Evolutionary conservation across 768 basidiomycete species (phyloP).

Genomic region (Dioszegia aurantiaca): DNA sequence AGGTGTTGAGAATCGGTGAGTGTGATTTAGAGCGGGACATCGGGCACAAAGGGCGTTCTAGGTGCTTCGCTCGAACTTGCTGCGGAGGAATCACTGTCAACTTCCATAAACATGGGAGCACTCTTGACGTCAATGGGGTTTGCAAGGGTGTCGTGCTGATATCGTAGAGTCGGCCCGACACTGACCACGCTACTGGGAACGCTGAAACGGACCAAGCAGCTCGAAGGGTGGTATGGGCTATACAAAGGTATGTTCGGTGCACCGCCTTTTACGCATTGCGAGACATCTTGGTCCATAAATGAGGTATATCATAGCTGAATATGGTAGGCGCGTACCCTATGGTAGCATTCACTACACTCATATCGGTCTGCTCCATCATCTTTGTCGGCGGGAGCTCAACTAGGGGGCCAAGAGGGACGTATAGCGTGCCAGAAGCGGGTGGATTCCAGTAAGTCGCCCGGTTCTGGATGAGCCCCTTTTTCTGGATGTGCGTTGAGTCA

Average conservation of each 20-base stretch:
- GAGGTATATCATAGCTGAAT: background rate
- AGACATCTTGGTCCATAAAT: too few relatives aligned
- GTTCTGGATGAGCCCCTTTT: background rate
- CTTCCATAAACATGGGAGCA: too few relatives aligned
- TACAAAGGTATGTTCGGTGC: constrained; percentile 44
- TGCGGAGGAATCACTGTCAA: too few relatives aligned
- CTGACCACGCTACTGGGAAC: constrained; percentile 45
- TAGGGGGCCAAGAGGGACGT: constrained; percentile 47
- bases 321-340: constrained; percentile 44
- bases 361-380: constrained; percentile 49
- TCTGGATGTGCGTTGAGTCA: too few relatives aligned
- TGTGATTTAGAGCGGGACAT: background rate
- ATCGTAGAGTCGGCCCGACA: constrained; percentile 48
- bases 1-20: constrained; percentile 45
- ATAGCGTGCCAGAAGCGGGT: constrained; percentile 49
- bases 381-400: constrained; percentile 50
- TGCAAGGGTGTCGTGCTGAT: too few relatives aligned
- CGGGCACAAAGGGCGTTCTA: constrained; percentile 3
- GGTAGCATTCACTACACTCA: constrained; percentile 41
- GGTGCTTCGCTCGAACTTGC: too few relatives aligned
- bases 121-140: background rate
- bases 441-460: constrained; percentile 47
- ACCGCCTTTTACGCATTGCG: background rate
- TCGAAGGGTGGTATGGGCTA: constrained; percentile 51
- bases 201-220: constrained; percentile 45